Evolutionary conservation across 2,329 filamentous ascomycete genomes (phyloP), one percentile per base, ranked within the genome.

Genomic region (Venturia pyrina): DNA sequence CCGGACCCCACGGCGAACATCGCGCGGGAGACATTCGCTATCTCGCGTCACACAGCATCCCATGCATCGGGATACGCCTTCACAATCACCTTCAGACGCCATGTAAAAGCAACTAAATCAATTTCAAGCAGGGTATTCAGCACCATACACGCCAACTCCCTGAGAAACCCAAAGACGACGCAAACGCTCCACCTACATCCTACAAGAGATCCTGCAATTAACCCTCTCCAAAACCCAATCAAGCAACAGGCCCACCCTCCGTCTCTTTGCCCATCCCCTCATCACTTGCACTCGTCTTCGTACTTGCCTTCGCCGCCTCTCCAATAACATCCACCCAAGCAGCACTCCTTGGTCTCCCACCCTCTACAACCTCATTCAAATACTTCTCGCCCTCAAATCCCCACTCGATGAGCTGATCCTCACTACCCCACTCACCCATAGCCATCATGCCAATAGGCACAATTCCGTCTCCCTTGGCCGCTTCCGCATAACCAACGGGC

Each of bases 401-500:
- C 73, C 82, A 83, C 59, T 78, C 79, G 69, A 85, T 78, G 69
- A 84, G 69, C 53, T 73, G 76, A 68, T 83, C 81, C 69, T 84
- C 83, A 61, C 75, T 76, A 0, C 82, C 82, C 83, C 82, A 85
- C 69, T 84, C 81, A 0, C 78, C 77, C 76, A 83, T 82, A 0
- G 79, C 82, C 77, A 82, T 83, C 50, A 85, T 62, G 1, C 83
- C 81, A 32, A 85, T 75, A 0, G 82, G 82, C 1, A 84, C 57
- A 21, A 46, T 74, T 0, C 88, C 89, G 66, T 81, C 77, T 1
- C 84, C 85, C 69, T 83, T 78, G 6, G 78, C 76, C 0, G 83
- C 80, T 34, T 85, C 78, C 3, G 80, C 82, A 76, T 92, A 96
- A 0, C 90, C 92, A 13, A 90, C 86, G 0, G 93, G 91, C 44